Percentiles rank a stretch among this genome's conserved stretches.
Evolutionary conservation across 352 stramenopile genomes (phyloP).

Genomic region (Aphanomyces stellatus): DNA sequence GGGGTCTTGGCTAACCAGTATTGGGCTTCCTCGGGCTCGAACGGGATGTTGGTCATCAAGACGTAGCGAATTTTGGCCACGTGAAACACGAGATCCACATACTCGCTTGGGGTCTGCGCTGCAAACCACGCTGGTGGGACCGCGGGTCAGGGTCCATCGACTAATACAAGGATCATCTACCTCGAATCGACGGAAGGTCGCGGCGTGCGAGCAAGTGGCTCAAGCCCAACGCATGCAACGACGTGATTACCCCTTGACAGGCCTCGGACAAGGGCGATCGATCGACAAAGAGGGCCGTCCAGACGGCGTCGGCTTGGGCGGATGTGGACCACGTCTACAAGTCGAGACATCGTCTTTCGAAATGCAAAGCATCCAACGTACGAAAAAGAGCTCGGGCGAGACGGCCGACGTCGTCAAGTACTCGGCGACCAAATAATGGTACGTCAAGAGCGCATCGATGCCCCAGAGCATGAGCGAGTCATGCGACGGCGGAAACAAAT

Average conservation of each 20-base stretch:
- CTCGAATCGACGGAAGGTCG: slow-evolving; percentile 76
- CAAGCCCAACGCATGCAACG: slow-evolving; percentile 70
- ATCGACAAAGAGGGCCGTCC: slow-evolving; percentile 86
- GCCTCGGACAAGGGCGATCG: slow-evolving; percentile 85
- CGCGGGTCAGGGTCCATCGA: too few relatives aligned
- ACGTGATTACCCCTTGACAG: slow-evolving; percentile 86
- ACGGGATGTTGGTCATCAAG: slow-evolving; percentile 95
- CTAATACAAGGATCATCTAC: neutral
- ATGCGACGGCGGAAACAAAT: slow-evolving; percentile 88
- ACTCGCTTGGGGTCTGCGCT: slow-evolving; percentile 52
- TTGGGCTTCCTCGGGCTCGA: slow-evolving; percentile 40
- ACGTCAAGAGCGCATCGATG: slow-evolving; percentile 91
- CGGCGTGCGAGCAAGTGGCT: slow-evolving; percentile 43
- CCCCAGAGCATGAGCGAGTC: slow-evolving; percentile 88
- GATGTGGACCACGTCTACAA: slow-evolving; percentile 43
- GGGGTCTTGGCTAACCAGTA: slow-evolving; percentile 2
- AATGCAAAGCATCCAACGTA: neutral
- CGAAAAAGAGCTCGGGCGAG: slow-evolving; percentile 72
- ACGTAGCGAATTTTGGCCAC: slow-evolving; percentile 78
- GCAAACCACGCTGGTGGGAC: slow-evolving; percentile 48
- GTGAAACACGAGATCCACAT: slow-evolving; percentile 68
- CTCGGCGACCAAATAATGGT: slow-evolving; percentile 94
- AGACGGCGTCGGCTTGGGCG: slow-evolving; percentile 82
- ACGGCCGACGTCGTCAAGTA: slow-evolving; percentile 86
- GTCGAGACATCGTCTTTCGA: neutral